Evolutionary conservation across 371 early-diverging fungal species (phyloP).

Genomic region (Fennellomyces sp.): DNA sequence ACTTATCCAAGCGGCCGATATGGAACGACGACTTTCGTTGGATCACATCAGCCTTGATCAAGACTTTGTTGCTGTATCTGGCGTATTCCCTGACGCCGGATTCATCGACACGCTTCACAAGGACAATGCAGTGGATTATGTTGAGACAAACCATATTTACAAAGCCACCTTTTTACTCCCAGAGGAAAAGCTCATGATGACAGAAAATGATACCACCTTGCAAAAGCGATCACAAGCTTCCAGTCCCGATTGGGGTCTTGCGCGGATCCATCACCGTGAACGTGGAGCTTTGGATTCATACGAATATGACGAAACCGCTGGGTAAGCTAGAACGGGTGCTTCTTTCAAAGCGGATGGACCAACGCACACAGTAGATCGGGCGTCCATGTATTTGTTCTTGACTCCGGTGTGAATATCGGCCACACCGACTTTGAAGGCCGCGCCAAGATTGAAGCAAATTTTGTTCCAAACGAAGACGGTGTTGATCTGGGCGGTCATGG

Average conservation of each 20-base stretch:
- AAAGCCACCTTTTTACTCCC: conserved; percentile 12
- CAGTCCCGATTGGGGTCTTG: conserved; percentile 23
- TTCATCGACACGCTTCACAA: conserved; percentile 17
- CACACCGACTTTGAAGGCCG: conserved; percentile 82
- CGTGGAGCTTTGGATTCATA: conserved; percentile 2
- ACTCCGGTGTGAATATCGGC: conserved; percentile 65
- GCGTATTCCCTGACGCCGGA: conserved; percentile 13
- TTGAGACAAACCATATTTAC: conserved; percentile 24
- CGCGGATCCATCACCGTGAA: conserved; percentile 15
- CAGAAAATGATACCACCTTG: neutral
- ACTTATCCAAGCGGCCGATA: neutral
- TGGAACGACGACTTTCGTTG: conserved; percentile 10
- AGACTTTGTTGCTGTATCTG: conserved; percentile 13
- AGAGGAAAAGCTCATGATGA: neutral
- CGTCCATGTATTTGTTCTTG: conserved; percentile 23
- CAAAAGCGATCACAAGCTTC: conserved; percentile 3
- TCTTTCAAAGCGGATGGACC: neutral
- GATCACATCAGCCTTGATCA: conserved; percentile 13
- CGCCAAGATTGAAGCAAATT: conserved; percentile 62
- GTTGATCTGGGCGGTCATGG: conserved; percentile 76
- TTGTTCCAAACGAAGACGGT: conserved; percentile 52
- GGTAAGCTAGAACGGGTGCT: neutral
- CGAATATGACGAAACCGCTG: conserved; percentile 15
- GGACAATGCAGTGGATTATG: conserved; percentile 14
- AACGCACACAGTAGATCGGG: conserved; percentile 4